Evolutionary conservation across 257 asterid species (phyloP).

Genomic region (Salvia hispanica): DNA sequence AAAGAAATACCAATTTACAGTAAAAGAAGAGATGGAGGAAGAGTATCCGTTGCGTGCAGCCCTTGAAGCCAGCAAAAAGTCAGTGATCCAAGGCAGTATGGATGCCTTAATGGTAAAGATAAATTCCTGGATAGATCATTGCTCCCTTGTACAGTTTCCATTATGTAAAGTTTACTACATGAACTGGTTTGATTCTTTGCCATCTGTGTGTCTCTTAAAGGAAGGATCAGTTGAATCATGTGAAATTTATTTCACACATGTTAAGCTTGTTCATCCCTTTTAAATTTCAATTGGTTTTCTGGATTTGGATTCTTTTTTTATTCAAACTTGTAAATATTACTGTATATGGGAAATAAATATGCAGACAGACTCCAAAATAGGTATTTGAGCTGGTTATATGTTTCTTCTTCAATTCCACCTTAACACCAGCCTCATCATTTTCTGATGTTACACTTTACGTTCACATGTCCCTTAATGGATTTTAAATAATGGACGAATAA

Average conservation of each 20-base stretch:
- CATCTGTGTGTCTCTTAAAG: neutral
- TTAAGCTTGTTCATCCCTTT: conserved; percentile 10
- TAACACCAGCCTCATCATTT: conserved; percentile 20
- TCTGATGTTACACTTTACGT: conserved; percentile 19
- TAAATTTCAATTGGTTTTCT: conserved; percentile 2
- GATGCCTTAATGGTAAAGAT: conserved; percentile 70
- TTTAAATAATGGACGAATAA: neutral
- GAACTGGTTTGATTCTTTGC: neutral
- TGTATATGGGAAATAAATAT: conserved; percentile 1
- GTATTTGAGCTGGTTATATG: conserved; percentile 10
- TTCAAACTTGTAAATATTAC: conserved; percentile 20
- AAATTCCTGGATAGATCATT: conserved; percentile 10
- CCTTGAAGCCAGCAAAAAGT: conserved; percentile 79
- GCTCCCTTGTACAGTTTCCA: conserved; percentile 16
- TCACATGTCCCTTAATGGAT: conserved; percentile 13
- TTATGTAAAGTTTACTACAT: neutral
- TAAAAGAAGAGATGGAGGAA: conserved; percentile 62
- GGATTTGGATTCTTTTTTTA: neutral
- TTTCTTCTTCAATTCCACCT: neutral
- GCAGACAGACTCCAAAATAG: neutral
- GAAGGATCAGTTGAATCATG: conserved; percentile 8
- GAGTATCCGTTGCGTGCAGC: conserved; percentile 59
- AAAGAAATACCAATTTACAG: conserved; percentile 49
- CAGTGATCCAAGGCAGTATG: conserved; percentile 79
- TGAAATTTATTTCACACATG: neutral